These are phyloP conservation scores for Fragaria ananassa DNA, from an alignment of 306 rosid species.

Conservation along the genomic window DNA sequence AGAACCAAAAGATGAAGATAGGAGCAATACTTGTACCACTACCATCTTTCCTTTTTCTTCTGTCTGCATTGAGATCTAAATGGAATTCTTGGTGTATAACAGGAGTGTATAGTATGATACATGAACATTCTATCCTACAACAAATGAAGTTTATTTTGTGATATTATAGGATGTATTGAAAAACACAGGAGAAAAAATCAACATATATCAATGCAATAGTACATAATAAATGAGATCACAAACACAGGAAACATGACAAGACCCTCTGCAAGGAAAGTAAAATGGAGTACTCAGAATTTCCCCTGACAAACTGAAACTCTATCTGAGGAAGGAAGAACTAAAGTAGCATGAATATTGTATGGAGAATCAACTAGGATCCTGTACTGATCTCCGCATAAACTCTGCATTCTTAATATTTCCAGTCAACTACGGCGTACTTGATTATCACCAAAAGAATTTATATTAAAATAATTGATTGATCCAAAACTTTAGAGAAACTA, in stretches of 20 bases:
- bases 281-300: neutral
- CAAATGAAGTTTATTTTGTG: neutral
- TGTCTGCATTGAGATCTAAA: constrained; percentile 17
- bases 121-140: constrained; percentile 14
- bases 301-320: neutral
- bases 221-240: neutral
- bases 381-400: constrained; percentile 10
- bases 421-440: neutral
- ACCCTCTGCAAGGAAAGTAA: neutral
- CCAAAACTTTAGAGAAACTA: constrained; percentile 1
- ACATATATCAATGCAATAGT: neutral
- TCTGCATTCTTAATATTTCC: neutral
- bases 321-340: neutral
- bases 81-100: constrained; percentile 22
- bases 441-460: neutral
- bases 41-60: constrained; percentile 17
- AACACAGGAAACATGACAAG: neutral
- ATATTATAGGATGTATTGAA: neutral
- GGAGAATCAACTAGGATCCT: constrained; percentile 22
- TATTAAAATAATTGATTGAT: neutral
- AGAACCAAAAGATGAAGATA: constrained; percentile 49
- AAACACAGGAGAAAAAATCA: neutral
- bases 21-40: neutral
- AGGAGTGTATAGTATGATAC: neutral
- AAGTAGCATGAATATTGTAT: neutral